phyloP scores from a whole-genome alignment of 2,329 filamentous ascomycete species.

The Alternaria arbusti region DNA sequence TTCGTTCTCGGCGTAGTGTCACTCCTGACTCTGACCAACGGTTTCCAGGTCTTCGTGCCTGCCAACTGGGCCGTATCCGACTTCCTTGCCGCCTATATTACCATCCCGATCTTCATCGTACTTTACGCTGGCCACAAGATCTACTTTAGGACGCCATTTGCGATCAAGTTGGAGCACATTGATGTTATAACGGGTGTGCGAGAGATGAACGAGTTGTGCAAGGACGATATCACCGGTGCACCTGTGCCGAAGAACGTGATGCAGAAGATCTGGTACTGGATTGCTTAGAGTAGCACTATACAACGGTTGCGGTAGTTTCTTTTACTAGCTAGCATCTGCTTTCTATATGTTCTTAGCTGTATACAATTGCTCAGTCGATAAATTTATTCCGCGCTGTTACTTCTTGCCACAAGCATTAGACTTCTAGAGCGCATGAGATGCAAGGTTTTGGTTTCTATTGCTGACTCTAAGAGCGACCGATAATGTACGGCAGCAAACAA shows the following conservation, averaged over 20 bases:
- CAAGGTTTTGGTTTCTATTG: too few relatives aligned
- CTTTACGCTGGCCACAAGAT: constrained; percentile 46
- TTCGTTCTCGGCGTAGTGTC: constrained; percentile 60
- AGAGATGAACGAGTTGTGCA: constrained; percentile 47
- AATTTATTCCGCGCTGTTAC: too few relatives aligned
- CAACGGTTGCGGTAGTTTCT: too few relatives aligned
- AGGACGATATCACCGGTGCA: constrained; percentile 35
- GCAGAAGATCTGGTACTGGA: constrained; percentile 46
- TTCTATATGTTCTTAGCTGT: too few relatives aligned
- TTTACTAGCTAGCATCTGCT: too few relatives aligned
- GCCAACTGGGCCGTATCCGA: constrained; percentile 53
- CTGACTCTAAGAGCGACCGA: too few relatives aligned
- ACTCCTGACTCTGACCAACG: constrained; percentile 44
- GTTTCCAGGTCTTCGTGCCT: constrained; percentile 61
- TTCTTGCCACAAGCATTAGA: too few relatives aligned
- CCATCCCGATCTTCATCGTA: constrained; percentile 45
- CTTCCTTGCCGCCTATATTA: constrained; percentile 61
- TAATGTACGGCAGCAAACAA: too few relatives aligned
- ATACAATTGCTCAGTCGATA: too few relatives aligned
- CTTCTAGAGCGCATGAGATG: too few relatives aligned
- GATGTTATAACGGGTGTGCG: constrained; percentile 44
- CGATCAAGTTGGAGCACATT: constrained; percentile 36
- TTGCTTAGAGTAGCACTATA: constrained; percentile 29
- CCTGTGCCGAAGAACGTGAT: constrained; percentile 43
- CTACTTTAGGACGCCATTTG: constrained; percentile 35